These are phyloP conservation scores for Ustulina deusta DNA, from an alignment of 2,329 filamentous ascomycete species.

Conservation along the genomic window DNA sequence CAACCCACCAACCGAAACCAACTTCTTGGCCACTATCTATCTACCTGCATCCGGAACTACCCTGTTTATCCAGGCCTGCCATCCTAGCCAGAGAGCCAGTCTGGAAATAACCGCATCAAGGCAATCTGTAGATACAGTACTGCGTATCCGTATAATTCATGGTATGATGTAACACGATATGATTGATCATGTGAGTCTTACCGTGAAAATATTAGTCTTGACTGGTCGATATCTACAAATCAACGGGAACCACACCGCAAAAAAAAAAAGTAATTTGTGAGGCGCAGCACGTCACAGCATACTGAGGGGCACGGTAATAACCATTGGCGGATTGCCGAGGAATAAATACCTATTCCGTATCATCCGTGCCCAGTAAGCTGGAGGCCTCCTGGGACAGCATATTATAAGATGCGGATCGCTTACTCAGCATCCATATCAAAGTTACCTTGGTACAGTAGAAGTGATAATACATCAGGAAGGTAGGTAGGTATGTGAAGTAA, in stretches of 20 bases:
- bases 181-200: too few relatives aligned
- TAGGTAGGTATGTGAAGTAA: not conserved
- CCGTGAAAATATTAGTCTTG: too few relatives aligned
- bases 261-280: not conserved
- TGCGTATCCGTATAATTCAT: not conserved
- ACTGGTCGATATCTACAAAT: too few relatives aligned
- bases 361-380: not conserved
- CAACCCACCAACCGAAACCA: too few relatives aligned
- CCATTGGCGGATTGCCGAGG: not conserved
- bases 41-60: not conserved
- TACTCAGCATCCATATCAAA: not conserved
- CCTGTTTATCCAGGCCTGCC: too few relatives aligned
- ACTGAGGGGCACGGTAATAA: not conserved
- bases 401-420: not conserved
- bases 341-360: not conserved
- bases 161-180: not conserved
- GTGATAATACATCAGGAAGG: too few relatives aligned
- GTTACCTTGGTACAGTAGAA: not conserved
- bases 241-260: too few relatives aligned
- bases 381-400: conserved; percentile 16
- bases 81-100: not conserved
- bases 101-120: not conserved
- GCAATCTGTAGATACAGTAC: not conserved
- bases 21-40: not conserved
- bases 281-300: not conserved